Evolutionary conservation across 2,329 filamentous ascomycete genomes (phyloP), one percentile per base, ranked within the genome.

Genomic region (Arthrobotrys conoides): DNA sequence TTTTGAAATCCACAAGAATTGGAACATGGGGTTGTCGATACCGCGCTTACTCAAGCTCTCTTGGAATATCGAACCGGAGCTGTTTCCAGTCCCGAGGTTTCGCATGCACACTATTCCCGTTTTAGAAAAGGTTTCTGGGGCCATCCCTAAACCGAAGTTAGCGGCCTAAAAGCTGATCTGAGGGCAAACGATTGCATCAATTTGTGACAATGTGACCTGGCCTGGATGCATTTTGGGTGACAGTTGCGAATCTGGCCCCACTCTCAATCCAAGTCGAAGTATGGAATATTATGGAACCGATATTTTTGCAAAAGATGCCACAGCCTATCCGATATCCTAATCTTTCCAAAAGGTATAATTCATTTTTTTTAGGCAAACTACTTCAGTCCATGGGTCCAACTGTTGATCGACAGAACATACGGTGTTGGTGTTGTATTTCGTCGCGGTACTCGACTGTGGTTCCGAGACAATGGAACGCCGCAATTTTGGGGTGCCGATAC

Each of bases 341-440:
- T 41, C 5, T 2, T 36, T 41, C 38, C 38, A 5, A 41, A 41
- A 41, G 9, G 2, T 5, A 41, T 16, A 9, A 4, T 12, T n/a
- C 38, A 20, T 22, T 48, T 48, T 48, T 48, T 5, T 20, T 46
- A 22, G 6, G 18, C 18, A 51, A 51, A 10, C 2, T 38, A 30
- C 27, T 30, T 30, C 27, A 3, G 3, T 30, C 27, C n/a, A n/a
- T n/a, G 27, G 33, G 33, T 41, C 3, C 20, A 24, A 53, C 5
- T 9, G 5, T 53, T 1, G 1, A 33, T n/a, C n/a, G n/a, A n/a
- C n/a, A n/a, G n/a, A n/a, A 2, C 4, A n/a, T 57, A 5, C 24
- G 3, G 53, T 59, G 53, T 59, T 59, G 30, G 30, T 59, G 53
- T 59, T 59, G 53, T 14, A 59, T 59, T 59, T 38, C 53, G 53